phyloP scores from a whole-genome alignment of 257 asterid species.

The Solanum chilense region DNA sequence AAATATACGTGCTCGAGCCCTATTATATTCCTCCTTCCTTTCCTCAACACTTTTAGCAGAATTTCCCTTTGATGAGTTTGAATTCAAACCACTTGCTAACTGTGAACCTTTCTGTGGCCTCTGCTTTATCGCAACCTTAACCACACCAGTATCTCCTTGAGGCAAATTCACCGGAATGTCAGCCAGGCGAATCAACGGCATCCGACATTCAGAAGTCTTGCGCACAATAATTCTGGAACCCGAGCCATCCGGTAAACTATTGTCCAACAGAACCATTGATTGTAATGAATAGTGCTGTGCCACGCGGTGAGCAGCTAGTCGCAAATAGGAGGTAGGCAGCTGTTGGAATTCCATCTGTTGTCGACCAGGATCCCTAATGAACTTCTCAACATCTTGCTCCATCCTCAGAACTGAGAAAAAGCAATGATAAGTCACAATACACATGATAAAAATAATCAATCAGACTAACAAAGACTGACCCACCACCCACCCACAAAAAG shows the following conservation, averaged over 20 bases:
- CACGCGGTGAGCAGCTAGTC: slow-evolving; percentile 98
- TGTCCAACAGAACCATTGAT: slow-evolving; percentile 92
- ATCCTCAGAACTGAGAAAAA: slow-evolving; percentile 63
- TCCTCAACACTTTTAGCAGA: slow-evolving; percentile 91
- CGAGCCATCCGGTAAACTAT: slow-evolving; percentile 80
- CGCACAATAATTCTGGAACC: slow-evolving; percentile 85
- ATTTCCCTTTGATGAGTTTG: slow-evolving; percentile 41
- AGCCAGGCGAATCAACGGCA: slow-evolving; percentile 61
- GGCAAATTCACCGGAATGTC: slow-evolving; percentile 38
- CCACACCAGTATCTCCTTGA: slow-evolving; percentile 20
- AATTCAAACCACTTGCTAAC: slow-evolving; percentile 21
- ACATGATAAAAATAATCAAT: neutral
- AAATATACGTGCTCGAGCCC: slow-evolving; percentile 96
- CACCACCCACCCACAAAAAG: neutral
- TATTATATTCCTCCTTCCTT: slow-evolving; percentile 91
- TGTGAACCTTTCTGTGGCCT: slow-evolving; percentile 85
- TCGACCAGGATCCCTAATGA: slow-evolving; percentile 71
- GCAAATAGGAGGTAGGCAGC: slow-evolving; percentile 92
- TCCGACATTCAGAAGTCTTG: slow-evolving; percentile 49
- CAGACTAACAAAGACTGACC: neutral
- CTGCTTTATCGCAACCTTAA: slow-evolving; percentile 68
- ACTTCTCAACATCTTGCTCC: slow-evolving; percentile 97
- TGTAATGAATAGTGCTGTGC: slow-evolving; percentile 97
- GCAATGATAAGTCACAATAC: neutral
- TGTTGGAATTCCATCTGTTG: slow-evolving; percentile 95